These are phyloP conservation scores for Ascochyta koolunga DNA, from an alignment of 2,329 filamentous ascomycete genomes.

Conservation along the genomic window DNA sequence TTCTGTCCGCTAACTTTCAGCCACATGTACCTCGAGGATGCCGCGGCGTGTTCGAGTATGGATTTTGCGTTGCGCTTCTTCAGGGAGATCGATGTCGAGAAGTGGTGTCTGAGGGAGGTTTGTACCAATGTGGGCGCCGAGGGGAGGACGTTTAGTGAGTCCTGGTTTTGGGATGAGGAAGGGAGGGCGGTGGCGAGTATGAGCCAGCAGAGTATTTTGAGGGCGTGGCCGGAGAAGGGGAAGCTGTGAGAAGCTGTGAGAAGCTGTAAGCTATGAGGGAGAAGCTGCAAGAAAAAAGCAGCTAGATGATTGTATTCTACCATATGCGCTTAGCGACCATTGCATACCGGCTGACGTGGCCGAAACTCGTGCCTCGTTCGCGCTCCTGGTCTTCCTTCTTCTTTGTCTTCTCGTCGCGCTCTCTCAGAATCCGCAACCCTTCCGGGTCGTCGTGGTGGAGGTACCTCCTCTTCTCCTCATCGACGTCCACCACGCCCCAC, in stretches of 20 bases:
- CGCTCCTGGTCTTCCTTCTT: conserved; percentile 63
- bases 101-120: conserved; percentile 55
- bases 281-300: background rate
- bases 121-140: conserved; percentile 46
- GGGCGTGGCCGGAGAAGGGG: conserved; percentile 19
- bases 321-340: conserved; percentile 98
- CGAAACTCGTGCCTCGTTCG: conserved; percentile 63
- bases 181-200: conserved; percentile 56
- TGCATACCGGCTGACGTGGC: conserved; percentile 78
- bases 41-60: conserved; percentile 53
- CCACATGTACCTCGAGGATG: conserved; percentile 54
- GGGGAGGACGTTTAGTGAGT: conserved; percentile 56
- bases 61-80: conserved; percentile 57
- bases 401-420: conserved; percentile 66
- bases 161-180: conserved; percentile 52
- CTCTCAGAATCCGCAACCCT: conserved; percentile 65
- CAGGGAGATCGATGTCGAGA: conserved; percentile 50
- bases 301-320: conserved; percentile 55
- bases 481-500: conserved; percentile 85
- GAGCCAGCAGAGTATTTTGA: conserved; percentile 55
- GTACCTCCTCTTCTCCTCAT: conserved; percentile 83
- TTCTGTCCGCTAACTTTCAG: conserved; percentile 55
- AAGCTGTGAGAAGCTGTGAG: conserved; percentile 17
- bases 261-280: background rate
- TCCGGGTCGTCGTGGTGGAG: conserved; percentile 87